Evolutionary conservation across 202 grass and related monocot genomes (phyloP), one percentile per base, ranked within the genome.

Genomic region (Tripidium arundinaceum): DNA sequence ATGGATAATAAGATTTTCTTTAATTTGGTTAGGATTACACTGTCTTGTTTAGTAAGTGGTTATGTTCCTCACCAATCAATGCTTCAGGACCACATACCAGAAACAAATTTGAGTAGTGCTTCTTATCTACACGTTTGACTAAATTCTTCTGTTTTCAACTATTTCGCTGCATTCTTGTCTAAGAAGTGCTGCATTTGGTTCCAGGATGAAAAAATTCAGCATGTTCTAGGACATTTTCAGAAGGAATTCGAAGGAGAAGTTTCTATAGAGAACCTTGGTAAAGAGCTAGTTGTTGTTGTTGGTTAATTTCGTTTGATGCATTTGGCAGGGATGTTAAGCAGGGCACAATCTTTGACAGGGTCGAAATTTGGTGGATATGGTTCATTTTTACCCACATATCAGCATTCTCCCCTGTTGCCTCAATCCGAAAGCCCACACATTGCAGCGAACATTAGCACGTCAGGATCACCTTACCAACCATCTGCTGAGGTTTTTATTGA

Each of bases 361-460:
- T 90, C 97, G 1, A 99, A 93, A 85, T 99, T 88, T 89, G 97
- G 97, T 81, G 97, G 90, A 50, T 96, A 99, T 85, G 97, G 97
- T 65, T 99, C 97, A 71, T 99, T 99, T 87, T 88, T 99, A 64
- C 96, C 96, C 59, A 86, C 90, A 2, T 87, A 99, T 78, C 93
- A 92, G 79, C 96, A 88, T 47, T 96, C 96, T 86, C 92, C 94
- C 16, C 61, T 77, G 83, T 75, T 91, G 25, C 31, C 66, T 78
- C 91, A 85, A 86, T 64, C 87, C 14, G 86, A 75, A 87, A 82
- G 82, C 80, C 74, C 87, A 59, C 40, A 72, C 25, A 69, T 45
- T 65, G 36, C 29, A 6, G 19, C 83, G 43, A 86, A 86, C 29
- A 67, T 76, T 64, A 79, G 57, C 67, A 81, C 62, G 25, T 70